Evolutionary conservation across 148 eudicot genomes (phyloP).

Genomic region (Rhododendron kiyosumense): DNA sequence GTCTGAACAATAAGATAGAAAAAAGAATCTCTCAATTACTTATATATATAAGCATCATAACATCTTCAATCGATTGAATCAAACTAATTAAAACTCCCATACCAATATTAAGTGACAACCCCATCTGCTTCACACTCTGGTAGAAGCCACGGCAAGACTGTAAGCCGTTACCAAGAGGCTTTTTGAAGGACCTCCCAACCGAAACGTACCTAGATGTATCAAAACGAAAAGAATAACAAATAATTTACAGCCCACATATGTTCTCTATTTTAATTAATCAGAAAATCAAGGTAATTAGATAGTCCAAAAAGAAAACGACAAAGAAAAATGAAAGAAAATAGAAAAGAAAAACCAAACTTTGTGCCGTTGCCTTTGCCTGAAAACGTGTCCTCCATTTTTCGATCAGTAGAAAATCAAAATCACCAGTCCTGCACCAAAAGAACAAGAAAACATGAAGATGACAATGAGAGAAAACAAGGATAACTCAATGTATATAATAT

Average conservation of each 20-base stretch:
- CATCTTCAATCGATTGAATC: background rate
- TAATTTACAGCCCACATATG: background rate
- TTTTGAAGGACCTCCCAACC: conserved; percentile 57
- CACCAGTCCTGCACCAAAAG: too few species aligned
- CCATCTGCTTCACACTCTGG: conserved; percentile 76
- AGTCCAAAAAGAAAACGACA: background rate
- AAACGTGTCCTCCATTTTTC: too few species aligned
- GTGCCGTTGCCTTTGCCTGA: too few species aligned
- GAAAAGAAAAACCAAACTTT: background rate
- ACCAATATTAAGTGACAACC: conserved; percentile 71
- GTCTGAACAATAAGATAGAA: conserved; percentile 30
- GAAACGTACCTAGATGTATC: conserved; percentile 43
- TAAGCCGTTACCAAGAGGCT: conserved; percentile 67
- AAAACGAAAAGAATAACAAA: conserved; percentile 4
- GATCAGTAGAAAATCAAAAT: too few species aligned
- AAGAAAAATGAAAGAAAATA: background rate
- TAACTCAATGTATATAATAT: too few species aligned
- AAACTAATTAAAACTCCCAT: background rate
- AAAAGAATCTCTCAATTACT: background rate
- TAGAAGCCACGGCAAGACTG: conserved; percentile 83
- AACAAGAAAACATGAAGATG: too few species aligned
- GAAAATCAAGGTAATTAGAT: background rate
- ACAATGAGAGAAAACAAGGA: too few species aligned
- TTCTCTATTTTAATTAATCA: background rate
- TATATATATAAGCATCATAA: background rate